phyloP scores from a whole-genome alignment of 805 yeast species.

The Schwanniomyces vanrijiae region DNA sequence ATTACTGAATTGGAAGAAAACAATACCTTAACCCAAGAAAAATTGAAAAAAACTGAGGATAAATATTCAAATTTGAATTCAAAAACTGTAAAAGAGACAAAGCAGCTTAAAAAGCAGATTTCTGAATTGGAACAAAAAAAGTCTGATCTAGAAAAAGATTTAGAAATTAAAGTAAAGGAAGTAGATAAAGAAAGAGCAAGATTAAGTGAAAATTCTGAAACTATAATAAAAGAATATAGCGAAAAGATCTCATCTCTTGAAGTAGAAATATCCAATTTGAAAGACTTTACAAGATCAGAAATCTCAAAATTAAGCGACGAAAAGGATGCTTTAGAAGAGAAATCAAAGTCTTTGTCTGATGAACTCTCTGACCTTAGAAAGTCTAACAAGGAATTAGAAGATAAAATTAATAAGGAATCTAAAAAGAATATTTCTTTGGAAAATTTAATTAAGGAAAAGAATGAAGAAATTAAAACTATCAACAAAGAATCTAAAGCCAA shows the following conservation, averaged over 20 bases:
- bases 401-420: neutral
- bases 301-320: slow-evolving; percentile 2
- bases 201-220: slow-evolving; percentile 49
- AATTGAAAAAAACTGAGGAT: slow-evolving; percentile 8
- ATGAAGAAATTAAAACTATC: neutral
- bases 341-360: neutral
- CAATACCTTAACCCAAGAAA: neutral
- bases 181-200: slow-evolving; percentile 52
- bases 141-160: slow-evolving; percentile 24
- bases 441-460: neutral
- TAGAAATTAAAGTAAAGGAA: slow-evolving; percentile 39
- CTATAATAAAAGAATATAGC: slow-evolving; percentile 48
- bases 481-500: neutral
- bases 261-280: neutral
- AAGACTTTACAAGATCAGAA: neutral
- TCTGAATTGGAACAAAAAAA: slow-evolving; percentile 27
- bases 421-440: neutral
- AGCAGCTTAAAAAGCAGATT: slow-evolving; percentile 14
- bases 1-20: slow-evolving; percentile 3
- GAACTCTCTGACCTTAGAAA: neutral
- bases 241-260: slow-evolving; percentile 47
- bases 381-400: neutral
- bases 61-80: slow-evolving; percentile 10
- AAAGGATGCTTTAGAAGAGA: neutral
- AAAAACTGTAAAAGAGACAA: slow-evolving; percentile 18